phyloP scores from a whole-genome alignment of 2,329 filamentous ascomycete genomes.

The Pseudogymnoascus sp. region DNA sequence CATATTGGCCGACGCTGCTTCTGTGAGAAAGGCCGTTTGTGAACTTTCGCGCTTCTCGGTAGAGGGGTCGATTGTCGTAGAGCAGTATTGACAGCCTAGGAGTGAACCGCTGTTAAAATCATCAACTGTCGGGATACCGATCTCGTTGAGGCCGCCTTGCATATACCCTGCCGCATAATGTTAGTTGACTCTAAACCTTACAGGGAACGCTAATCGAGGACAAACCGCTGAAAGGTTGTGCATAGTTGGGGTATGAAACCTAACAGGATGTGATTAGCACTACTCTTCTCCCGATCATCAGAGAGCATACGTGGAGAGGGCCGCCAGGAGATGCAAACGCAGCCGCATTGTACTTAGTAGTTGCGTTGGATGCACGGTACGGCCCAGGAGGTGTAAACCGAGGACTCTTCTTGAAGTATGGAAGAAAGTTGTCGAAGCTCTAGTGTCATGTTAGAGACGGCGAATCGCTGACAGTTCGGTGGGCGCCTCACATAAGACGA shows the following conservation, averaged over 20 bases:
- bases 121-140: conserved; percentile 30
- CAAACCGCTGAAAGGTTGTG: conserved; percentile 25
- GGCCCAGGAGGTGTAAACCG: conserved; percentile 26
- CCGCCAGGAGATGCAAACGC: conserved; percentile 26
- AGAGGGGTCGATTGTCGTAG: conserved; percentile 25
- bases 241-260: conserved; percentile 35
- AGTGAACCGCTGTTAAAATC: conserved; percentile 36
- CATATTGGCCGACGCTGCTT: conserved; percentile 16
- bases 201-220: neutral
- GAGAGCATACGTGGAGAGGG: conserved; percentile 27
- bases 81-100: conserved; percentile 29
- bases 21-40: conserved; percentile 30
- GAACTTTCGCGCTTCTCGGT: conserved; percentile 28
- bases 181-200: neutral
- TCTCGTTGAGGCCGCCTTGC: conserved; percentile 32
- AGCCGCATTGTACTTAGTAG: conserved; percentile 22
- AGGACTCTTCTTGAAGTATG: conserved; percentile 27
- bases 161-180: conserved; percentile 24
- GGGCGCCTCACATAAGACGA: neutral
- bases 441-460: conserved; percentile 17
- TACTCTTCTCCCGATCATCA: neutral
- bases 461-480: neutral
- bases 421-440: conserved; percentile 25
- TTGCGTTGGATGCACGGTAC: conserved; percentile 23
- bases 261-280: neutral